These are phyloP conservation scores for Phytophthora niederhauseri DNA, from an alignment of 352 stramenopile genomes.

Conservation along the genomic window DNA sequence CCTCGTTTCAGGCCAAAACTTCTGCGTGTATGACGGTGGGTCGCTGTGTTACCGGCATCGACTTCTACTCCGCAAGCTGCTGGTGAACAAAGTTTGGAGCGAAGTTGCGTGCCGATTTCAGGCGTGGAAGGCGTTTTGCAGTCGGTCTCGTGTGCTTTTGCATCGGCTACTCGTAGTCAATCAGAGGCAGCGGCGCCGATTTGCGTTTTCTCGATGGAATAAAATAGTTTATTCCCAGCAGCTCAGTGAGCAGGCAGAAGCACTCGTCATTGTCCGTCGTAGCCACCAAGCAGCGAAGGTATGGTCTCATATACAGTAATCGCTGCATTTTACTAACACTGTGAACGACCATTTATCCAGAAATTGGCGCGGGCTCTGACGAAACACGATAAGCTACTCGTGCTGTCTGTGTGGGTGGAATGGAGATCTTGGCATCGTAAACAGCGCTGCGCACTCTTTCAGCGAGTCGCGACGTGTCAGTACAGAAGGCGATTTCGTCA, in stretches of 20 bases:
- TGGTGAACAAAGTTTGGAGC: constrained; percentile 27
- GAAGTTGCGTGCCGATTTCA: constrained; percentile 12
- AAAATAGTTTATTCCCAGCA: constrained; percentile 13
- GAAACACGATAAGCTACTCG: constrained; percentile 10
- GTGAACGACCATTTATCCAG: background rate
- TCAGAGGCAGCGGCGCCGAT: constrained; percentile 14
- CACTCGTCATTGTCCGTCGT: constrained; percentile 15
- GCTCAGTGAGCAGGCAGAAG: constrained; percentile 23
- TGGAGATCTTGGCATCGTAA: constrained; percentile 22
- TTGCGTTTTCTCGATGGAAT: constrained; percentile 21
- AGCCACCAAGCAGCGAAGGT: constrained; percentile 17
- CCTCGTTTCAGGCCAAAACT: constrained; percentile 1
- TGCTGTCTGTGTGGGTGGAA: constrained; percentile 25
- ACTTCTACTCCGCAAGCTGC: constrained; percentile 24
- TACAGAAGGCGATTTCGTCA: constrained; percentile 10
- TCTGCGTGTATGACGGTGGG: background rate
- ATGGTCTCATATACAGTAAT: background rate
- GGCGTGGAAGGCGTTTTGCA: constrained; percentile 22
- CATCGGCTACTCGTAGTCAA: constrained; percentile 10
- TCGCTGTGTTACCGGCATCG: constrained; percentile 18
- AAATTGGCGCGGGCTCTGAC: constrained; percentile 7
- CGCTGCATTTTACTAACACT: constrained; percentile 5
- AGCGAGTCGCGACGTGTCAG: constrained; percentile 14
- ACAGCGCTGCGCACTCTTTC: constrained; percentile 16
- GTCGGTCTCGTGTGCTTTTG: constrained; percentile 11